Conservation (phyloP, 345 rosid species). For the Aquilaria malaccensis region DNA sequence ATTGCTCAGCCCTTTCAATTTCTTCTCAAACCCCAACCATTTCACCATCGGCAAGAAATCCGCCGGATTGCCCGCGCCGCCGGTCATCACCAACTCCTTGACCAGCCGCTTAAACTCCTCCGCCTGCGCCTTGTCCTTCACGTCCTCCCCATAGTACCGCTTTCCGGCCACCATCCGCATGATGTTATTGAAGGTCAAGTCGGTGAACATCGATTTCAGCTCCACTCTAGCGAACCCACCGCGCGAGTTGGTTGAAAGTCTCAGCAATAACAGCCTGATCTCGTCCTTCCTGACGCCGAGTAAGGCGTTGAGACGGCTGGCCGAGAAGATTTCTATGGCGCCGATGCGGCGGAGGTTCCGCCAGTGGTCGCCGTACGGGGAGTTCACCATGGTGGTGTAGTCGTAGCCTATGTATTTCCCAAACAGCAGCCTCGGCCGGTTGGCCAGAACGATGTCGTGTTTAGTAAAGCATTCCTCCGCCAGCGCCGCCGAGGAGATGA, state of each 20-base stretch:
- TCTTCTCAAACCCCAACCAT: constrained; percentile 31
- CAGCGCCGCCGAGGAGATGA: constrained; percentile 24
- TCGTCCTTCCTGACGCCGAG: constrained; percentile 29
- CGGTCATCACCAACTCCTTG: constrained; percentile 17
- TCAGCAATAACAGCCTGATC: constrained; percentile 19
- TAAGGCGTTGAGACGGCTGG: constrained; percentile 22
- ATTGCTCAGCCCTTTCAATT: constrained; percentile 8
- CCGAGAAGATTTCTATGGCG: constrained; percentile 33
- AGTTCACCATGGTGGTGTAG: constrained; percentile 17
- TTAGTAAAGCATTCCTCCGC: constrained; percentile 49
- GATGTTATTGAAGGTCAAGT: constrained; percentile 29
- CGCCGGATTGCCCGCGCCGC: constrained; percentile 24
- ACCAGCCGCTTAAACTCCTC: constrained; percentile 29
- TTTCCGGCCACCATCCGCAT: constrained; percentile 41
- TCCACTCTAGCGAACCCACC: constrained; percentile 30
- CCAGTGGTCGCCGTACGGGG: constrained; percentile 49
- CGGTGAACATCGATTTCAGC: constrained; percentile 25
- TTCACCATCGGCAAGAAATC: constrained; percentile 40
- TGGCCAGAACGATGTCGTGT: constrained; percentile 44
- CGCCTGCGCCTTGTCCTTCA: constrained; percentile 23
- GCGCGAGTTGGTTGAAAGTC: constrained; percentile 8
- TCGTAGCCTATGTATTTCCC: constrained; percentile 33
- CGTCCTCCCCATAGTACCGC: constrained; percentile 37
- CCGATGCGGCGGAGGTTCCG: constrained; percentile 51
- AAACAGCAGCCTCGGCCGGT: constrained; percentile 31